phyloP scores from a whole-genome alignment of 345 rosid genomes.

The Xanthoceras sorbifolium region DNA sequence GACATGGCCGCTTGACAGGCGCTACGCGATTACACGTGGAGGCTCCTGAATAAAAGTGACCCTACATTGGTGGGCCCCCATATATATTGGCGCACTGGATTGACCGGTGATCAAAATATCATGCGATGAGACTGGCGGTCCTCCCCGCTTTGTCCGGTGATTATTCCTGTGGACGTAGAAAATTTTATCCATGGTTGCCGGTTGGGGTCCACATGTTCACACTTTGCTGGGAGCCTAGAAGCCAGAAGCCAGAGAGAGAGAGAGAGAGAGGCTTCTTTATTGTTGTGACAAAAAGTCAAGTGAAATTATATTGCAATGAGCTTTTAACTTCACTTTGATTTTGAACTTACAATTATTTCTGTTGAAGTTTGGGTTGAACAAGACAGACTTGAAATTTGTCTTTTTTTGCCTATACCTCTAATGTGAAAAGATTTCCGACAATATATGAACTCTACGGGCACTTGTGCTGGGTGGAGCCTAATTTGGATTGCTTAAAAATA shows the following conservation, averaged over 20 bases:
- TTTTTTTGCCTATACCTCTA: not conserved
- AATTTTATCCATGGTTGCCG: not conserved
- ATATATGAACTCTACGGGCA: too few species aligned
- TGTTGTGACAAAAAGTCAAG: not conserved
- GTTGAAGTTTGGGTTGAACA: not conserved
- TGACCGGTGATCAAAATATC: not conserved
- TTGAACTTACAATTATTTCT: not conserved
- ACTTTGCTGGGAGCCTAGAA: not conserved
- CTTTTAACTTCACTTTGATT: not conserved
- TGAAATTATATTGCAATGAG: not conserved
- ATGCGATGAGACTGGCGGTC: not conserved
- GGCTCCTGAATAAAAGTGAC: slow-evolving; percentile 1
- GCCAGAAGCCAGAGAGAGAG: not conserved
- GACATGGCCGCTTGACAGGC: not conserved
- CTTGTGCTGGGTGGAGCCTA: not conserved
- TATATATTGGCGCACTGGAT: not conserved
- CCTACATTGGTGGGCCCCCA: too few species aligned
- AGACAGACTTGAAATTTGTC: not conserved
- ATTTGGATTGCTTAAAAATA: too few species aligned
- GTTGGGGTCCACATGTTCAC: slow-evolving; percentile 15
- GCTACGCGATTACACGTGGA: not conserved
- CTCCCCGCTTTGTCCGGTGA: slow-evolving; percentile 15
- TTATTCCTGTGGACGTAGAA: slow-evolving; percentile 11
- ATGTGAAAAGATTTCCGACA: not conserved
- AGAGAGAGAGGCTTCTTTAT: not conserved